Evolutionary conservation across 257 asterid species (phyloP).

Genomic region (Solanum paucissectum): DNA sequence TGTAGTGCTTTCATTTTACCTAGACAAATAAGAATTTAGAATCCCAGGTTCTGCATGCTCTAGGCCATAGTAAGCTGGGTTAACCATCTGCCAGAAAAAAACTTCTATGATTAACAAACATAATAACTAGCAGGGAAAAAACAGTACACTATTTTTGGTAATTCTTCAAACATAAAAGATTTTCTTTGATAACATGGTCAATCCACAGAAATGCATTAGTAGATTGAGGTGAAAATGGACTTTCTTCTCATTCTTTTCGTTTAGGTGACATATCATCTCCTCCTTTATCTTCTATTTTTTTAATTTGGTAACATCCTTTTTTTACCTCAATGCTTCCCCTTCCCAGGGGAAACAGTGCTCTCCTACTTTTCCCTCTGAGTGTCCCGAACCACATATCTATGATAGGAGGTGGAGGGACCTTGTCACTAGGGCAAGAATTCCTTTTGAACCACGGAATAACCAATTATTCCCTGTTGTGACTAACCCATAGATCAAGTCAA

Average conservation of each 20-base stretch:
- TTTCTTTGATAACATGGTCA: not conserved
- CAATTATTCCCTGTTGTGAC: not conserved
- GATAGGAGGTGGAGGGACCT: not conserved
- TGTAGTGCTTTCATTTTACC: constrained; percentile 33
- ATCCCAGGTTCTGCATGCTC: constrained; percentile 74
- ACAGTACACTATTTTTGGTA: not conserved
- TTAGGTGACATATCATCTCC: not conserved
- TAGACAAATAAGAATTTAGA: constrained; percentile 76
- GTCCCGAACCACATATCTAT: not conserved
- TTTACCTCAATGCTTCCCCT: not conserved
- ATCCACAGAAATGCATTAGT: not conserved
- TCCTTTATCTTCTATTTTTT: not conserved
- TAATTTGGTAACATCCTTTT: not conserved
- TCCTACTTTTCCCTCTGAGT: not conserved
- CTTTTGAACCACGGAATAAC: not conserved
- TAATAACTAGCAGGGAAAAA: not conserved
- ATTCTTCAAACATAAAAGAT: not conserved
- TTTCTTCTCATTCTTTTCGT: not conserved
- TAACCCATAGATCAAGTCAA: not conserved
- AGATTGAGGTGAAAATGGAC: not conserved
- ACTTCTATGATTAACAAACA: not conserved
- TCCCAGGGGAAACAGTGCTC: not conserved
- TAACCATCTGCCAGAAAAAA: constrained; percentile 48
- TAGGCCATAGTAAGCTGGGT: constrained; percentile 91
- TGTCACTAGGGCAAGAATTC: not conserved